Percentiles rank a stretch among this genome's conserved stretches.
phyloP scores from a whole-genome alignment of 1,284 basidiomycete genomes.

The Cryptococcus sp. region DNA sequence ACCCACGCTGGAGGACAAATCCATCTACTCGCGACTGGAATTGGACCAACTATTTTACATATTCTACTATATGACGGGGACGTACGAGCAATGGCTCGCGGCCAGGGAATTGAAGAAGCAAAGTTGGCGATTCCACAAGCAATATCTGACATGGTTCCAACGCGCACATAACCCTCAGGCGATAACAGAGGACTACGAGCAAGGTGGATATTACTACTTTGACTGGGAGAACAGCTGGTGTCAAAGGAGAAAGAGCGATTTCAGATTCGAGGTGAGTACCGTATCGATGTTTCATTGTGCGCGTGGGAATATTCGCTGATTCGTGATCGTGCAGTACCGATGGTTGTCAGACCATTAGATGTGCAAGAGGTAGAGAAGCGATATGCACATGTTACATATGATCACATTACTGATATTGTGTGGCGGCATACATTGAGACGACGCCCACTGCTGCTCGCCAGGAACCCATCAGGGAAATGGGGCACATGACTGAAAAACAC shows the following conservation, averaged over 20 bases:
- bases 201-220: conserved; percentile 96
- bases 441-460: too few species aligned
- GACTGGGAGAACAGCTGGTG: conserved; percentile 99
- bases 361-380: too few species aligned
- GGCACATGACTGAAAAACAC: too few species aligned
- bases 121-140: conserved; percentile 99
- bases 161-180: conserved; percentile 98
- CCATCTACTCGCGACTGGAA: conserved; percentile 88
- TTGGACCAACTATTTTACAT: conserved; percentile 98
- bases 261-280: conserved; percentile 69
- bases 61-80: conserved; percentile 96
- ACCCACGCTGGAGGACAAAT: conserved; percentile 77
- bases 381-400: too few species aligned
- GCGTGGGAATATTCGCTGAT: neutral
- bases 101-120: conserved; percentile 97
- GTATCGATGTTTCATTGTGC: neutral
- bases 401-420: too few species aligned
- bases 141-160: conserved; percentile 99
- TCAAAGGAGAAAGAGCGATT: conserved; percentile 96
- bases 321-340: neutral
- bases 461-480: too few species aligned
- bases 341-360: neutral
- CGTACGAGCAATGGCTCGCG: conserved; percentile 95
- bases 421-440: too few species aligned
- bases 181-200: conserved; percentile 99